These are phyloP conservation scores for Rhodomyrtus psidioides DNA, from an alignment of 441 rosid species.

Conservation along the genomic window DNA sequence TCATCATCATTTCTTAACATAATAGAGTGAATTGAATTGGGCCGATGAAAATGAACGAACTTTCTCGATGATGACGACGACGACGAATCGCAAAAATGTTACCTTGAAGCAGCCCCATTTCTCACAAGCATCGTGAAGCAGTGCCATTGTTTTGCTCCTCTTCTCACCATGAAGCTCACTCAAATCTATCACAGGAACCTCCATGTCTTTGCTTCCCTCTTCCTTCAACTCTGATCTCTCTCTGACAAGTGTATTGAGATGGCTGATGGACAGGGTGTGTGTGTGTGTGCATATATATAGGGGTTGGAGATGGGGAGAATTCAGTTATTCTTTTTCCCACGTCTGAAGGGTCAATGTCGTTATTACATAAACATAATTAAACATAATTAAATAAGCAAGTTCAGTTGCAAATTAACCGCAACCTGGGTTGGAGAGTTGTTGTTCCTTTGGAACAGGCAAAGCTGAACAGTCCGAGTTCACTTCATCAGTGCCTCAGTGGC, in stretches of 20 bases:
- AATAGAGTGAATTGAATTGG: not conserved
- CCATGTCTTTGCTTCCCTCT: constrained; percentile 30
- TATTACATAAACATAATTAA: constrained; percentile 7
- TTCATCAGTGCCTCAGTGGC: constrained; percentile 13
- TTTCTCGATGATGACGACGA: not conserved
- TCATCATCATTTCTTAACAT: not conserved
- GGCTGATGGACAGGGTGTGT: not conserved
- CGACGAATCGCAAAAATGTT: not conserved
- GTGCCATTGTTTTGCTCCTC: constrained; percentile 53
- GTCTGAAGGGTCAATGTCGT: not conserved
- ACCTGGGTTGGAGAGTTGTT: not conserved
- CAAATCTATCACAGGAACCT: constrained; percentile 61
- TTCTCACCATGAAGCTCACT: constrained; percentile 53
- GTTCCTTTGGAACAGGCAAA: constrained; percentile 9
- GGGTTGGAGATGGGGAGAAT: not conserved
- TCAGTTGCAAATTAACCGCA: constrained; percentile 10
- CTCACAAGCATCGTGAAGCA: constrained; percentile 73
- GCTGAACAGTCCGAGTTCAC: constrained; percentile 38
- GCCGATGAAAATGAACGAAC: not conserved
- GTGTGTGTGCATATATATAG: not conserved
- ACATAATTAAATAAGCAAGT: constrained; percentile 4
- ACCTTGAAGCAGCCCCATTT: constrained; percentile 95
- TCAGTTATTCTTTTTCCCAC: not conserved
- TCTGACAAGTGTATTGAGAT: not conserved
- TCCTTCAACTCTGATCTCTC: not conserved